Base-by-base conservation (phyloP, 345 rosid species). In the Crucihimalaya himalaica region DNA sequence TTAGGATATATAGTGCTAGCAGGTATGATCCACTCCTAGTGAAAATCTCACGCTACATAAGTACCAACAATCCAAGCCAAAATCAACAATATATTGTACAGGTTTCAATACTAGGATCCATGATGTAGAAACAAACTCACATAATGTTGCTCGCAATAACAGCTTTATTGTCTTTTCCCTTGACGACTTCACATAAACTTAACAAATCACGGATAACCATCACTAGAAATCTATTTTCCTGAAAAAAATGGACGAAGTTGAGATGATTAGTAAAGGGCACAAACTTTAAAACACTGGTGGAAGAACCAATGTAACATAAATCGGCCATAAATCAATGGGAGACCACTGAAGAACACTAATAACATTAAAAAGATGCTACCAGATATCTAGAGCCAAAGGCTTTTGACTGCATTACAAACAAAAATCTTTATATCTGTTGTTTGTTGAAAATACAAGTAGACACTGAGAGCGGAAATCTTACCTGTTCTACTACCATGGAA, bases 101-200 rank as follows among this genome's bases (percentile, higher is more conserved):
- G 12, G 39, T 43, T 55, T 55, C 31, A 28, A 34, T 45, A 54
- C 19, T 63, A 53, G 29, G 40, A 72, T 54, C 34, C 25, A 54
- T 43, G 34, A 52, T n/a, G 43, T 28, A 67, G 32, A 43, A 52
- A 43, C 15, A 67, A 51, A 71, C 98, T 86, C 86, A 95, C 99
- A 96, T 96, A 56, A 96, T 96, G 72, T 96, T 96, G 82, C 99
- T 96, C 7, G 97, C 98, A 79, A 96, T 96, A 74, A 96, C 98
- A 69, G 97, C 97, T 83, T 92, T 96, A 80, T 96, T 96, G 81
- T 96, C 99, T 75, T 96, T 96, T 47, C 98, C 99, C 69, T 90
- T 96, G 15, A 90, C 84, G 57, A 86, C 82, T 82, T 96, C 99
- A 82, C 99, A 96, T 73, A 92, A 82, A 83, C 82, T 92, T 72